These are phyloP conservation scores for Trifolium repens DNA, from an alignment of 306 rosid genomes.

Conservation along the genomic window DNA sequence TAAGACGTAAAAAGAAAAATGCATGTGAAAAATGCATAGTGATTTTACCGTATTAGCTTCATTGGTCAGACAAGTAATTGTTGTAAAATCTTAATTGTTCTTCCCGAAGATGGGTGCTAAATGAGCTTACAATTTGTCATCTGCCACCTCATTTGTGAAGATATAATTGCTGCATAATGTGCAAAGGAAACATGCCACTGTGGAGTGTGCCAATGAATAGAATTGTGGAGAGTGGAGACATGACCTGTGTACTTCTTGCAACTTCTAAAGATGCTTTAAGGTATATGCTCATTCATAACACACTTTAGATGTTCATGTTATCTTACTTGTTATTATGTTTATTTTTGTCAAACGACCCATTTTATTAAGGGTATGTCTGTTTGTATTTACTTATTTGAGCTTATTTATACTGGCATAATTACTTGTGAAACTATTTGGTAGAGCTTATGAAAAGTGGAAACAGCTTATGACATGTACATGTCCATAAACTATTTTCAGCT, in stretches of 20 bases:
- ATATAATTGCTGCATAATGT: conserved; percentile 19
- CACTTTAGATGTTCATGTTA: background rate
- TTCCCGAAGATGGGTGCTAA: conserved; percentile 8
- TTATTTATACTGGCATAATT: background rate
- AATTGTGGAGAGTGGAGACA: conserved; percentile 35
- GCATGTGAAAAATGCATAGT: conserved; percentile 19
- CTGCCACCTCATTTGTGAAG: conserved; percentile 23
- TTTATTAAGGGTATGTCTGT: background rate
- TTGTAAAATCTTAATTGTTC: conserved; percentile 17
- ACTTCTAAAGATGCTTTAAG: background rate
- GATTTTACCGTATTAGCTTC: conserved; percentile 8
- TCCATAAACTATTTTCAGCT: background rate
- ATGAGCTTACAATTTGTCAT: conserved; percentile 5
- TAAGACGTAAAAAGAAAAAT: background rate
- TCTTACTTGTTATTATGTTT: background rate
- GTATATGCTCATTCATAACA: conserved; percentile 28
- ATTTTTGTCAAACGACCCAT: background rate
- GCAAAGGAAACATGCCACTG: background rate
- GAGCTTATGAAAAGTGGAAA: background rate
- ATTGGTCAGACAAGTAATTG: conserved; percentile 24
- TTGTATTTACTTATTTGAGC: background rate
- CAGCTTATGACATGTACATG: background rate
- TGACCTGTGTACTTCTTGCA: background rate
- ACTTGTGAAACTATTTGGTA: background rate
- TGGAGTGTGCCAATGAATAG: background rate